Evolutionary conservation across 2,329 filamentous ascomycete species (phyloP), one percentile per base, ranked within the genome.

Genomic region (Ophiostoma quercus): DNA sequence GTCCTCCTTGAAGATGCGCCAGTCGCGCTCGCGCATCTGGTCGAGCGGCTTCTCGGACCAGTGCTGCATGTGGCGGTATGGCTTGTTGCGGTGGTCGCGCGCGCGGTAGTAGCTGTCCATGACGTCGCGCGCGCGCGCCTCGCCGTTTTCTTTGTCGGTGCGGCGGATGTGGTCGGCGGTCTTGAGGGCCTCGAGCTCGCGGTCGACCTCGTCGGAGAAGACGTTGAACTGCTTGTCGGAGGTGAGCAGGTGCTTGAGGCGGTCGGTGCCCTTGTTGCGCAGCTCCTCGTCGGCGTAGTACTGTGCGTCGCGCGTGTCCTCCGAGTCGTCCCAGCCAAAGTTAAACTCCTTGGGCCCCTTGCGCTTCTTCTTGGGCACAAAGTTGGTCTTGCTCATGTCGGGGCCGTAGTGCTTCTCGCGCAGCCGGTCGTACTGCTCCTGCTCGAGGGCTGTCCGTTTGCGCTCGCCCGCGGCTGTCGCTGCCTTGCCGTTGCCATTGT

Each of bases 1-100:
- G 79, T 99, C 94, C 79, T 98, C 95, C 81, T 98, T 99, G 88
- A 99, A 97, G 75, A 99, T 98, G 77, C 95, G 92, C 95, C 95
- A 99, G 80, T 99, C 95, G 78, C 95, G 86, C 80, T 98, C 94
- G 73, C 92, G 91, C 95, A 99, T 99, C 76, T 97, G 92, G 16
- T 91, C 88, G 73, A 98, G 82, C 72, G 85, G 86, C 87, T 99
- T 99, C 77, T 97, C 92, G 69, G 91, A 93, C 95, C 95, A 99
- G 79, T 97, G 93, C 79, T 94, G 94, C 75, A 96, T 94, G 54
- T 71, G 66, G 70, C 96, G 84, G 43, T 89, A 90, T 73, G 90
- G 92, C 72, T 90, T 86, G 72, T 85, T 84, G 12, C 88, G 88
- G 73, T 91, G 87, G 76, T 96, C 90, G 75, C 88, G 90, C 39